Percentiles rank a stretch among this genome's conserved stretches.
Evolutionary conservation across 139 green algal genomes (phyloP).

Genomic region (Tetraselmis chui): DNA sequence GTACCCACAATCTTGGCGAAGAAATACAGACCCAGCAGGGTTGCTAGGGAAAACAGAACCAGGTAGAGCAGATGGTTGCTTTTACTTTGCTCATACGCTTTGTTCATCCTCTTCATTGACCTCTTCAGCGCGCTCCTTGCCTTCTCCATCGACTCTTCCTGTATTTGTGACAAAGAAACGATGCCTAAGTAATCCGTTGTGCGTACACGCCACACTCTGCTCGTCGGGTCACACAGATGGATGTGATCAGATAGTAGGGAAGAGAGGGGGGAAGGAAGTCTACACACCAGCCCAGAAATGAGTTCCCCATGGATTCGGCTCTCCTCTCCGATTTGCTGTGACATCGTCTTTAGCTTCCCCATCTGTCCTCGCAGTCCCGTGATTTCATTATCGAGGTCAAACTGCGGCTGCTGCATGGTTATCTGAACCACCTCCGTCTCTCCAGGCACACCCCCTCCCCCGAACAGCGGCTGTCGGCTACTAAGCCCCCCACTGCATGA

Average conservation of each 20-base stretch:
- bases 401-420: slow-evolving; percentile 14
- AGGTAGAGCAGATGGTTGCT: slow-evolving; percentile 42
- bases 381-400: slow-evolving; percentile 34
- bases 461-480: background rate
- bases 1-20: slow-evolving; percentile 13
- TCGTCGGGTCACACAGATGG: too few relatives aligned
- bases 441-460: too few relatives aligned
- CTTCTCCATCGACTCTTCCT: slow-evolving; percentile 29
- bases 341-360: slow-evolving; percentile 33
- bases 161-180: too few relatives aligned
- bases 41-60: slow-evolving; percentile 25
- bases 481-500: background rate
- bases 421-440: slow-evolving; percentile 7
- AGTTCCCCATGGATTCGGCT: slow-evolving; percentile 17
- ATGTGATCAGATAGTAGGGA: too few relatives aligned
- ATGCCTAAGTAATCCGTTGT: too few relatives aligned
- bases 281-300: slow-evolving; percentile 7
- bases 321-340: slow-evolving; percentile 25
- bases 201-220: too few relatives aligned
- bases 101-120: slow-evolving; percentile 19
- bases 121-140: slow-evolving; percentile 16
- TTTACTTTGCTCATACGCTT: slow-evolving; percentile 26
- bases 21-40: slow-evolving; percentile 30
- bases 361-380: slow-evolving; percentile 28
- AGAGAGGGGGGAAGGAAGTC: too few relatives aligned